Conservation (phyloP, 352 stramenopile genomes). For the Globisporangium uncinulatum region DNA sequence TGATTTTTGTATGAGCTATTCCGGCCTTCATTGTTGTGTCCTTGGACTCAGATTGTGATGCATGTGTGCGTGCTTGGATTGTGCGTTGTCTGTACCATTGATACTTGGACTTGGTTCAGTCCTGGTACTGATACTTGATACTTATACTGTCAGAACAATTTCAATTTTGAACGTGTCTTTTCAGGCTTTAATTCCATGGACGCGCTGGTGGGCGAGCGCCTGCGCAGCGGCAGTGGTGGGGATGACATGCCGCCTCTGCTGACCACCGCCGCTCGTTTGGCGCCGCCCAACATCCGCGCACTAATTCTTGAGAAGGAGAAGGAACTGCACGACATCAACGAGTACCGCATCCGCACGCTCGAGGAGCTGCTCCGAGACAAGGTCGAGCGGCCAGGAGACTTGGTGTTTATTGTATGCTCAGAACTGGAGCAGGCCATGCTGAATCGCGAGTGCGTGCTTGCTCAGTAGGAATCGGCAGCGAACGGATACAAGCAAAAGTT, state of each 20-base stretch:
- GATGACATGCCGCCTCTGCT: background rate
- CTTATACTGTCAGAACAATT: no score
- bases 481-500: conserved; percentile 68
- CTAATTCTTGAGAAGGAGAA: conserved; percentile 89
- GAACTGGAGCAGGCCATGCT: no score
- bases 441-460: background rate
- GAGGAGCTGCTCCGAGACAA: conserved; percentile 78
- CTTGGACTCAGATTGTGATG: no score
- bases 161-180: background rate
- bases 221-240: background rate
- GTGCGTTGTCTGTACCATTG: no score
- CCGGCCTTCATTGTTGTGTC: no score
- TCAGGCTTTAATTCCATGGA: background rate
- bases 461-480: conserved; percentile 27
- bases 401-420: conserved; percentile 2
- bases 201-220: background rate
- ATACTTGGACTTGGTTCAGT: no score
- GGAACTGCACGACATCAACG: conserved; percentile 91
- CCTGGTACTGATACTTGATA: no score
- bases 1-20: no score
- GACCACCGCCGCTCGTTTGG: conserved; percentile 19
- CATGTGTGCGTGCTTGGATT: no score
- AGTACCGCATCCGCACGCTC: conserved; percentile 83
- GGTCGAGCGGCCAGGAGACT: conserved; percentile 13
- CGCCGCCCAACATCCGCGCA: conserved; percentile 69